Conservation (phyloP, 768 basidiomycete species). For the Ramaria rubella region DNA sequence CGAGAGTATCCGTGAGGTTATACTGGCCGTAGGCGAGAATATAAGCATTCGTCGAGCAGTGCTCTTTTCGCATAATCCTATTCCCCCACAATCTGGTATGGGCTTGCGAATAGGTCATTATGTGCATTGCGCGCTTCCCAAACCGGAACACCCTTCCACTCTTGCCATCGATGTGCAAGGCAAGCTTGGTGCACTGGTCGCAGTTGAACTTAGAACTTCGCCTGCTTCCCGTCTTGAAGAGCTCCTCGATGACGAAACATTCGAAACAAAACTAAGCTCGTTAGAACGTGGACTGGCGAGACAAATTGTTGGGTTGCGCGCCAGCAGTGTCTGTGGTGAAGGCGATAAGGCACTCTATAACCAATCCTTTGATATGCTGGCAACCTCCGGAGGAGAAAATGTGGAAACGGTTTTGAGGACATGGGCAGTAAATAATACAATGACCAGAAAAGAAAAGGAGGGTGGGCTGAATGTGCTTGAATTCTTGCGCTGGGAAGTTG, state of each 20-base stretch:
- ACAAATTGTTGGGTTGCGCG: conserved; percentile 81
- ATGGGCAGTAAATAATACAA: conserved; percentile 50
- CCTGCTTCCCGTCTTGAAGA: conserved; percentile 39
- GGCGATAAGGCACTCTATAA: conserved; percentile 57
- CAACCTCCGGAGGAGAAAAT: conserved; percentile 17
- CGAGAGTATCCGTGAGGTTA: conserved; percentile 58
- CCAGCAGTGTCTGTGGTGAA: conserved; percentile 38
- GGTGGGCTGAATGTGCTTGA: conserved; percentile 25
- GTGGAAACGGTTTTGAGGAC: conserved; percentile 35
- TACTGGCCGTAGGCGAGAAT: conserved; percentile 77
- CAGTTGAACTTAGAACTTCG: conserved; percentile 41
- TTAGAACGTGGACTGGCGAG: conserved; percentile 74
- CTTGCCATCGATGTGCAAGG: conserved; percentile 36
- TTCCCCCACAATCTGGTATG: conserved; percentile 28
- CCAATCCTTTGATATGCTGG: conserved; percentile 54
- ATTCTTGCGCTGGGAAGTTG: conserved; percentile 28
- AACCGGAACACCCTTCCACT: conserved; percentile 18
- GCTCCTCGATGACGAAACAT: conserved; percentile 40
- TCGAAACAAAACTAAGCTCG: conserved; percentile 49
- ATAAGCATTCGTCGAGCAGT: conserved; percentile 60
- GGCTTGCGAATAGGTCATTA: conserved; percentile 51
- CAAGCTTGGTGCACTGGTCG: conserved; percentile 51
- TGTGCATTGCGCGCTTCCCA: conserved; percentile 48
- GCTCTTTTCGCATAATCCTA: conserved; percentile 32
- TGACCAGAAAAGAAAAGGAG: conserved; percentile 19